Conservation (phyloP, 2,329 filamentous ascomycete species). For the Colletotrichum zoysiae region DNA sequence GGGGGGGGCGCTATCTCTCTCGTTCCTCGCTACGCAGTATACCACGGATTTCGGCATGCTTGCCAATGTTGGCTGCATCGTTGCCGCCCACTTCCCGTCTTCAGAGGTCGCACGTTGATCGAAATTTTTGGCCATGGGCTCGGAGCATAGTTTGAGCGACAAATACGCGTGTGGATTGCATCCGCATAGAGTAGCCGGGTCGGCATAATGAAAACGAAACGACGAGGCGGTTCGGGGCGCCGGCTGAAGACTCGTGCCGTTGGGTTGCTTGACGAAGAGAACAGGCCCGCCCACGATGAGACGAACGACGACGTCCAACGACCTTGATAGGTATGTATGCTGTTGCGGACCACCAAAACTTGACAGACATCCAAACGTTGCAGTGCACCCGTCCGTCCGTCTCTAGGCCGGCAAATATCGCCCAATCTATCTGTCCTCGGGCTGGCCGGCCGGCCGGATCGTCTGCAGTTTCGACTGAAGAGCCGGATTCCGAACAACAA, state of each 20-base stretch:
- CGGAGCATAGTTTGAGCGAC: neutral
- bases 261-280: constrained; percentile 11
- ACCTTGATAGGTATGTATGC: constrained; percentile 5
- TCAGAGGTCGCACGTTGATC: neutral
- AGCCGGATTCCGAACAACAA: constrained; percentile 24
- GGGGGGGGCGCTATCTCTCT: constrained; percentile 22
- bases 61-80: constrained; percentile 37
- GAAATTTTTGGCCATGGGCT: neutral
- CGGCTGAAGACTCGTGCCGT: constrained; percentile 1
- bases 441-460: constrained; percentile 14
- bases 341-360: neutral
- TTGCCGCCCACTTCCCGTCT: constrained; percentile 20
- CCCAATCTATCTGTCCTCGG: constrained; percentile 6
- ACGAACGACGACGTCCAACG: constrained; percentile 33
- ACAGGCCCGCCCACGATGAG: constrained; percentile 15
- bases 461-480: neutral
- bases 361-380: constrained; percentile 20
- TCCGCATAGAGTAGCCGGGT: neutral
- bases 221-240: neutral
- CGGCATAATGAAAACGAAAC: constrained; percentile 18
- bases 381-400: constrained; percentile 6
- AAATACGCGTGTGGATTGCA: neutral
- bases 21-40: constrained; percentile 26
- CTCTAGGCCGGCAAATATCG: constrained; percentile 24
- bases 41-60: constrained; percentile 39